Conservation (phyloP, 2,329 filamentous ascomycete genomes). For the Aureobasidium zeae region DNA sequence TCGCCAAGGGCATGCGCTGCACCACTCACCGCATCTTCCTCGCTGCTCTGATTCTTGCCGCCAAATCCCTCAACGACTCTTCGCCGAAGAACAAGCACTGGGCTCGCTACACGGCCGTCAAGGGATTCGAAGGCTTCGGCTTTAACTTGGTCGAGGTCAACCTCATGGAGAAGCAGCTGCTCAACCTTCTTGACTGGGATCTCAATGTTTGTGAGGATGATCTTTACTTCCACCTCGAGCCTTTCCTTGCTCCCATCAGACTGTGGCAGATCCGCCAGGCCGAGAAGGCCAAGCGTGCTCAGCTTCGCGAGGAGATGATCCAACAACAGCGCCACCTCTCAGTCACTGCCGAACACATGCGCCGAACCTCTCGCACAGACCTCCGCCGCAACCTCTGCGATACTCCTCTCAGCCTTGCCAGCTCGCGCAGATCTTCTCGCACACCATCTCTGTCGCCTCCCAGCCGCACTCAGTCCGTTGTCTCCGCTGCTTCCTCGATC, state of each 20-base stretch:
- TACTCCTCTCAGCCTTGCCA: conserved; percentile 26
- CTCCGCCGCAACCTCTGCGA: conserved; percentile 29
- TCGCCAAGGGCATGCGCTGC: conserved; percentile 92
- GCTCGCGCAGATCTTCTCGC: conserved; percentile 28
- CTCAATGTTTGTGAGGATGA: conserved; percentile 76
- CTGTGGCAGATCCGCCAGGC: conserved; percentile 45
- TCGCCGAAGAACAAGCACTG: conserved; percentile 99
- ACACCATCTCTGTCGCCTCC: conserved; percentile 42
- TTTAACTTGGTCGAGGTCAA: conserved; percentile 96
- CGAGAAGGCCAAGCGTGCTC: conserved; percentile 41
- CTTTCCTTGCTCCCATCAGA: conserved; percentile 80
- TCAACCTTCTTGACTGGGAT: conserved; percentile 92
- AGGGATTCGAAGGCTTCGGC: conserved; percentile 65
- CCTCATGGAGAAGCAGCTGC: conserved; percentile 97
- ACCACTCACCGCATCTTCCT: conserved; percentile 97
- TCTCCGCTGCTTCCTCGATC: conserved; percentile 28
- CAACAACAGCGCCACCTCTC: conserved; percentile 28
- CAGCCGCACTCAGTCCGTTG: conserved; percentile 28
- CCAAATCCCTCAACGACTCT: conserved; percentile 97
- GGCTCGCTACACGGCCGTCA: conserved; percentile 82
- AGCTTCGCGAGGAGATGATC: conserved; percentile 34
- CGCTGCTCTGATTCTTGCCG: conserved; percentile 71
- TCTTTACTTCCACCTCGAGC: conserved; percentile 76
- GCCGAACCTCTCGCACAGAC: conserved; percentile 24
- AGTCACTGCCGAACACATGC: conserved; percentile 32